phyloP scores from a whole-genome alignment of 768 basidiomycete species.

The Pleurotus tuber-regium region DNA sequence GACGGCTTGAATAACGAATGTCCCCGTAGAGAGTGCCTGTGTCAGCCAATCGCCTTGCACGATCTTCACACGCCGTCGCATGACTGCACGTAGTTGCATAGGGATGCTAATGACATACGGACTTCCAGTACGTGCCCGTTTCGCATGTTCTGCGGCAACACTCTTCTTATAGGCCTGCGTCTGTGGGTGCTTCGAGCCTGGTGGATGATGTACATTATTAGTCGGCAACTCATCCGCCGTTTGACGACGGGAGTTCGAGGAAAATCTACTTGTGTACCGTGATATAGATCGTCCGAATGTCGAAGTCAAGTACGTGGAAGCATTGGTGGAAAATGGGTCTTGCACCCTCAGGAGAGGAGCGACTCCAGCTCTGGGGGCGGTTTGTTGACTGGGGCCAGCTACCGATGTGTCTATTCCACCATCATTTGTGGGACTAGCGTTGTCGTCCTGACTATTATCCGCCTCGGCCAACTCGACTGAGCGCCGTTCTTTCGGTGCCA shows the following conservation, averaged over 20 bases:
- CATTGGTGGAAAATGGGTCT: neutral
- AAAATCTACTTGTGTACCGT: too few species aligned
- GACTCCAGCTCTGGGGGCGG: neutral
- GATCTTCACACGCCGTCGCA: conserved; percentile 40
- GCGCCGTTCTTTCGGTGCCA: conserved; percentile 32
- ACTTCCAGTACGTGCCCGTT: conserved; percentile 29
- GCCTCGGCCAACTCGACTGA: too few species aligned
- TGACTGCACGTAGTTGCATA: conserved; percentile 43
- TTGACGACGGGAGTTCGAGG: too few species aligned
- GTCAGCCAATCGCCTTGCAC: conserved; percentile 32
- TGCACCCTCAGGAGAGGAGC: neutral
- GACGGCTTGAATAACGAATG: conserved; percentile 33
- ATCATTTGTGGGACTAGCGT: too few species aligned
- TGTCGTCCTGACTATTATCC: neutral
- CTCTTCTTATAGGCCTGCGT: conserved; percentile 41
- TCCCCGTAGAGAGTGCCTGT: conserved; percentile 25
- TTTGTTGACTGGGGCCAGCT: neutral
- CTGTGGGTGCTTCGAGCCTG: neutral
- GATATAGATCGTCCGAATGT: neutral
- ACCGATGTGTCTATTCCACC: too few species aligned
- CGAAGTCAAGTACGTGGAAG: neutral
- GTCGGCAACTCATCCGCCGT: neutral
- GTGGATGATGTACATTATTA: neutral
- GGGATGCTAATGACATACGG: conserved; percentile 38
- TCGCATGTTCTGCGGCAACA: conserved; percentile 50